Evolutionary conservation across 768 basidiomycete genomes (phyloP), one percentile per base, ranked within the genome.

Genomic region (Mycena indigotica): DNA sequence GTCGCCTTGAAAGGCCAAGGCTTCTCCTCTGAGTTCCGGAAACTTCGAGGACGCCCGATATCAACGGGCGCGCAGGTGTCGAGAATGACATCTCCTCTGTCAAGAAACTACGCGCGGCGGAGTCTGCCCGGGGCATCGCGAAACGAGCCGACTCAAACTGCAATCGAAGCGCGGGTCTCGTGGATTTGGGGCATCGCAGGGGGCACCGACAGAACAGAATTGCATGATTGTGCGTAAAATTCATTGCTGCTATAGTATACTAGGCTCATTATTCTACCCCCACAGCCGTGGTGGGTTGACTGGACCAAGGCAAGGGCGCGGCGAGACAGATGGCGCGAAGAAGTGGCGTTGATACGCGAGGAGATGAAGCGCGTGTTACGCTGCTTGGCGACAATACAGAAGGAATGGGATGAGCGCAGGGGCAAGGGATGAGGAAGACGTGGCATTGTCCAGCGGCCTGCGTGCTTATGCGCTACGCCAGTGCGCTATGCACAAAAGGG

Each of bases 311-410:
- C 54, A 4, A 28, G 39, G 1, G 58, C 60, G 5, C 21, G 62
- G 25, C 50, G 48, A 6, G 35, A 16, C 0, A 26, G 62, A 10
- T 63, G 53, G 54, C 3, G 16, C 3, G 62, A 63, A 30, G 58
- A 63, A 30, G 62, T 63, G 5, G 21, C 50, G 44, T n/a, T 57
- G 1, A 40, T 63, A 16, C 16, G 48, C 24, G 62, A 63, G 53
- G 62, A 63, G 29, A 57, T 57, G 60, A 21, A 49, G n/a, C 40
- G 62, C 19, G 59, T 60, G 17, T 17, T 56, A n/a, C 23, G 32
- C 0, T 52, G 32, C 19, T 32, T 62, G 12, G 30, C 10, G 26
- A 56, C 54, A 52, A 21, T 45, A 45, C 46, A 58, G 29, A 23
- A 23, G 30, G 48, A 29, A 12, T 54, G 58, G 50, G 40, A 35